Evolutionary conservation across 2,329 filamentous ascomycete genomes (phyloP).

Genomic region (Corynespora cassiicola): DNA sequence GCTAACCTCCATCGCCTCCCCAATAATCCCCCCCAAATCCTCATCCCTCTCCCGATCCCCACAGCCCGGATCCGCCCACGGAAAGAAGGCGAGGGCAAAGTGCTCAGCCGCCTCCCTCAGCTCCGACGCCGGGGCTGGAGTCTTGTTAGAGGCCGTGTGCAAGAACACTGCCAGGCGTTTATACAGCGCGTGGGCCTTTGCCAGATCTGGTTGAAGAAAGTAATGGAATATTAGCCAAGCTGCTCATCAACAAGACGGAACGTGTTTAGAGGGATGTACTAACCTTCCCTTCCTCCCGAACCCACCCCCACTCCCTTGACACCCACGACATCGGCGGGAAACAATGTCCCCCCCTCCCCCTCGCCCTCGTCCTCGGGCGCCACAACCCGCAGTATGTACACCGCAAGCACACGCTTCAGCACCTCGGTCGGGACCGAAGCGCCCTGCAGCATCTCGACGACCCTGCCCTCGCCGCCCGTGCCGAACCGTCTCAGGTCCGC

Average conservation of each 20-base stretch:
- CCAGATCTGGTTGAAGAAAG: too few species aligned
- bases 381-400: constrained; percentile 31
- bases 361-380: constrained; percentile 15
- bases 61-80: constrained; percentile 37
- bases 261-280: too few species aligned
- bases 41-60: constrained; percentile 36
- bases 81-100: constrained; percentile 42
- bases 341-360: constrained; percentile 24
- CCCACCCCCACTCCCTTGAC: too few species aligned
- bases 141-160: constrained; percentile 17
- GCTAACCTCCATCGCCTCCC: constrained; percentile 28
- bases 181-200: too few species aligned
- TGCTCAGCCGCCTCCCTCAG: constrained; percentile 42
- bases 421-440: constrained; percentile 30
- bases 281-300: too few species aligned
- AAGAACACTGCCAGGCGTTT: constrained; percentile 34
- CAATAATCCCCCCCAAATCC: constrained; percentile 32
- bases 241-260: too few species aligned
- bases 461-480: constrained; percentile 17
- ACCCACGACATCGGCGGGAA: constrained; percentile 29
- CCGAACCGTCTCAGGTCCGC: constrained; percentile 35
- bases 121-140: constrained; percentile 13
- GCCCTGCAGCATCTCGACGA: constrained; percentile 32
- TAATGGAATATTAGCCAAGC: too few species aligned
- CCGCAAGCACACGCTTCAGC: constrained; percentile 38